A percentile compares a stretch with the other conserved stretches of the same genome.
phyloP scores from a whole-genome alignment of 2,329 filamentous ascomycete species.

The Penicillium digitatum region DNA sequence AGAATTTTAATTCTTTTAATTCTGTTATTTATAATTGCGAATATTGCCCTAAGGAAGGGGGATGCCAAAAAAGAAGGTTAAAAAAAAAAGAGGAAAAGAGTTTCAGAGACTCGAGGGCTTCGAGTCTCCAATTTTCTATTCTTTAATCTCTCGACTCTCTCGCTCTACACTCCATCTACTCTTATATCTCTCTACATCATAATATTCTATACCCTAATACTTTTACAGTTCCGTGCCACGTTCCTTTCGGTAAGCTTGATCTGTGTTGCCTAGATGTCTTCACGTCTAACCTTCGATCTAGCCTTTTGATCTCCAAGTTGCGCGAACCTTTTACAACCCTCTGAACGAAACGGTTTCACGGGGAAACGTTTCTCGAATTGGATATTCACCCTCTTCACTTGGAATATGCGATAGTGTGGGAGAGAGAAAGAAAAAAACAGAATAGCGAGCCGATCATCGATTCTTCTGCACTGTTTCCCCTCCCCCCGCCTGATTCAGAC shows the following conservation, averaged over 20 bases:
- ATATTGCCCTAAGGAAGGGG: too few species aligned
- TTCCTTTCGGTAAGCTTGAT: background rate
- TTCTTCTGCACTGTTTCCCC: background rate
- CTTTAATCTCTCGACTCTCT: conserved; percentile 3
- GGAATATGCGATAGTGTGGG: conserved; percentile 28
- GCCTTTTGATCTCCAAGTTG: background rate
- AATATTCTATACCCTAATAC: background rate
- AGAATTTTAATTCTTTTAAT: background rate
- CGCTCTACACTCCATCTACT: background rate
- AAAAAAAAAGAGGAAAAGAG: background rate
- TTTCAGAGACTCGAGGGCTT: conserved; percentile 9
- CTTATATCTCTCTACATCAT: background rate
- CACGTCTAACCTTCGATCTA: background rate
- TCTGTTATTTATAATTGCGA: too few species aligned
- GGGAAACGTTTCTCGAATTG: background rate
- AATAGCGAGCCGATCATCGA: background rate
- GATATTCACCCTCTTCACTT: background rate
- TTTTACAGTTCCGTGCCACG: background rate
- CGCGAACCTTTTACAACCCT: background rate
- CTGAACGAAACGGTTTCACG: background rate
- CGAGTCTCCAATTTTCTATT: conserved; percentile 8
- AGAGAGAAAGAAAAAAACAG: background rate
- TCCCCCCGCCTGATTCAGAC: background rate
- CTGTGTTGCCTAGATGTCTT: background rate
- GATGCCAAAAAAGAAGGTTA: conserved; percentile 1